A percentile compares a stretch with the other conserved stretches of the same genome.
These are phyloP conservation scores for Naganishia antarctica DNA, from an alignment of 768 basidiomycete genomes.

Conservation along the genomic window DNA sequence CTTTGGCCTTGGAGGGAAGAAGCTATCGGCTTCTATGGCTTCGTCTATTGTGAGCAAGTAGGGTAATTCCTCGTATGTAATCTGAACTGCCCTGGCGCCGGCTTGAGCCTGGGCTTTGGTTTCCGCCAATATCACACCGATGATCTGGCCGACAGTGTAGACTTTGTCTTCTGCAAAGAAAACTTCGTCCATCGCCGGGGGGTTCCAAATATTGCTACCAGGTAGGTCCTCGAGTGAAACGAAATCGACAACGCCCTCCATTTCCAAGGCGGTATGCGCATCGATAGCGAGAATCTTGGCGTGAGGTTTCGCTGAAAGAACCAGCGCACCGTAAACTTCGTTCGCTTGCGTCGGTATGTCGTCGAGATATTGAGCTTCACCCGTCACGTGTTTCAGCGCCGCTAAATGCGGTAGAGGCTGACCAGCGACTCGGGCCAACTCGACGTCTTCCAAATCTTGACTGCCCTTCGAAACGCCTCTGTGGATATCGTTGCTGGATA, in stretches of 20 bases:
- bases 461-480: slow-evolving; percentile 26
- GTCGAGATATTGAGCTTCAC: slow-evolving; percentile 37
- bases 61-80: slow-evolving; percentile 39
- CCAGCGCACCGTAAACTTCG: slow-evolving; percentile 34
- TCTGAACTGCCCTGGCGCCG: slow-evolving; percentile 32
- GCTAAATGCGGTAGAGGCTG: slow-evolving; percentile 32
- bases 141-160: slow-evolving; percentile 29
- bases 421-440: slow-evolving; percentile 33
- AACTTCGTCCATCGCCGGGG: slow-evolving; percentile 27
- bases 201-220: slow-evolving; percentile 34
- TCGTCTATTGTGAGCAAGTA: slow-evolving; percentile 37
- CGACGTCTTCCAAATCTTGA: slow-evolving; percentile 38
- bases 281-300: slow-evolving; percentile 38
- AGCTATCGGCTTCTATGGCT: slow-evolving; percentile 27
- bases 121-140: slow-evolving; percentile 37
- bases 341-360: slow-evolving; percentile 33
- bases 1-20: slow-evolving; percentile 28
- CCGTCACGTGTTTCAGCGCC: slow-evolving; percentile 36
- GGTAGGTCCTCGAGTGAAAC: slow-evolving; percentile 35
- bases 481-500: slow-evolving; percentile 30
- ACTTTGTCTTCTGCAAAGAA: slow-evolving; percentile 39
- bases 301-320: slow-evolving; percentile 34
- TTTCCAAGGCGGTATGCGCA: slow-evolving; percentile 29
- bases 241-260: slow-evolving; percentile 32
- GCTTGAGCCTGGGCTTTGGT: slow-evolving; percentile 35